Base-by-base conservation (phyloP, 345 rosid species). In the Rhodamnia rubescens region DNA sequence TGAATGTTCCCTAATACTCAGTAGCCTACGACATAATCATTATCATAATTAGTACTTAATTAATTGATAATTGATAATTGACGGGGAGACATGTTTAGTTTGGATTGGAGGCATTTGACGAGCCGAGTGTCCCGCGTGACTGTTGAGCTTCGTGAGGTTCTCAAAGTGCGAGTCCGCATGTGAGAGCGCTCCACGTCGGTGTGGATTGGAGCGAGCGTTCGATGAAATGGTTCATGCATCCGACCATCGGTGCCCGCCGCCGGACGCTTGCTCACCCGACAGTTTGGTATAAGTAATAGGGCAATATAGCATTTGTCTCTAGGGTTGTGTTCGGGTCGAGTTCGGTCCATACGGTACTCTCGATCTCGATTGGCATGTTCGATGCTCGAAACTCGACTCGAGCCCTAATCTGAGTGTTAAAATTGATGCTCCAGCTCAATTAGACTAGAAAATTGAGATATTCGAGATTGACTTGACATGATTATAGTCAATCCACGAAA, bases 341-440 rank as follows among this genome's bases (percentile, higher is more conserved):
- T 2, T 3, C 0, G 44, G 44, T 32, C 12, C 0, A 64, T 16
- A 64, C 1, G 5, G 2, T 16, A 3, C 24, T 32, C 12, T 32
- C 11, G 20, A 64, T 20, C 11, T 15, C 0, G 0, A 0, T 15
- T 64, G 11, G 57, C 26, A 20, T 16, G 7, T 64, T 64, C 22
- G 22, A 64, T 64, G 16, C 5, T 69, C 0, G 4, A 69, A 69
- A 36, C 24, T 5, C 3, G 0, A 69, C 44, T 32, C 1, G 0
- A 69, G 47, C 24, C 24, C 16, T 16, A 11, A 27, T 0, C 1
- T 6, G 1, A 29, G 74, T 29, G 29, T 29, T 64, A 8, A 32
- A 32, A 3, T 69, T 69, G 44, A 16, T 16, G 78, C 44, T 16
- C 7, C 3, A 32, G 24, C 20, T 69, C 6, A 69, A 69, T 32